Percentiles rank a stretch among this genome's conserved stretches.
Evolutionary conservation across 305 asterid species (phyloP).

Genomic region (Ajuga reptans): DNA sequence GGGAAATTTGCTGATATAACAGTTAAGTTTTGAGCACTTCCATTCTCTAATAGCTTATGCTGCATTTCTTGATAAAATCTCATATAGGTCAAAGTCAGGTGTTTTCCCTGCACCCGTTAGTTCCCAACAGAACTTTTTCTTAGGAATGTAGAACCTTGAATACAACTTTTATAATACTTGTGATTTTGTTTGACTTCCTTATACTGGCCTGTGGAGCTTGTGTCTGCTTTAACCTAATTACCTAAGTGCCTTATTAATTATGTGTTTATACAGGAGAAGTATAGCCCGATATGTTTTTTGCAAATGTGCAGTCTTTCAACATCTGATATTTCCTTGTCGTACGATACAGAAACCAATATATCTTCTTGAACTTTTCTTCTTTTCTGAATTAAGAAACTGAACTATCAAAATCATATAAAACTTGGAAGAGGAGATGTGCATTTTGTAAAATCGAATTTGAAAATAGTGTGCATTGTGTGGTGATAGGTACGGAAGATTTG

Average conservation of each 20-base stretch:
- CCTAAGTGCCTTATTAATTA: too few species aligned
- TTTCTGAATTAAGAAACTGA: neutral
- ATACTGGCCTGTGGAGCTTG: neutral
- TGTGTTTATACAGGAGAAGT: too few species aligned
- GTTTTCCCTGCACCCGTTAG: neutral
- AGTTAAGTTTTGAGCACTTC: neutral
- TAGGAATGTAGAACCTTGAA: neutral
- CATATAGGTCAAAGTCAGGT: neutral
- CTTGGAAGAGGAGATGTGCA: neutral
- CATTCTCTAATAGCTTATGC: neutral
- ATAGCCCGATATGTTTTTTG: too few species aligned
- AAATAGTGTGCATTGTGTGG: slow-evolving; percentile 13
- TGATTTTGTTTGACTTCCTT: neutral
- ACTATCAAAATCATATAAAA: neutral
- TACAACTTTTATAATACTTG: neutral
- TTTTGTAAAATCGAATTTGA: neutral
- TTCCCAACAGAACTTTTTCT: neutral
- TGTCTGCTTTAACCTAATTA: neutral
- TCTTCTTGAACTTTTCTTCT: neutral
- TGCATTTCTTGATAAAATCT: neutral
- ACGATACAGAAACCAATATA: neutral
- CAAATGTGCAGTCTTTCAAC: neutral
- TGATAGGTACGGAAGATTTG: slow-evolving; percentile 83
- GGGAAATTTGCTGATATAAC: neutral
- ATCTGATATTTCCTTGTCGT: too few species aligned